Evolutionary conservation across 306 rosid genomes (phyloP), one percentile per base, ranked within the genome.

Genomic region (Sphenostylis stenocarpa): DNA sequence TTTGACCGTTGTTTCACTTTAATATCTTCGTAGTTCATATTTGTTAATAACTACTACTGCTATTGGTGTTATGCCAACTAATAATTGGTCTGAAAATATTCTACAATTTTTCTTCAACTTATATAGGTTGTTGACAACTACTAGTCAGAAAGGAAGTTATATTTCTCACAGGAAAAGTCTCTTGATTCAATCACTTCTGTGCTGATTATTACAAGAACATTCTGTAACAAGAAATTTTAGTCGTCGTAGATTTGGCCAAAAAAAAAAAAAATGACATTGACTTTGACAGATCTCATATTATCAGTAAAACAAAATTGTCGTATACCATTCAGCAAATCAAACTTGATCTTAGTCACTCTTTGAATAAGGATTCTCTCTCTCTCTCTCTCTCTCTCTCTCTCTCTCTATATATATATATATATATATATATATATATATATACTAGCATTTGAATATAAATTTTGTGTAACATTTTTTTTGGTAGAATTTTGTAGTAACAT

Each of bases 41-140:
- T 67, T 23, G 43, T 20, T 16, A 47, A 56, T 14, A 58, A 57
- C 26, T 58, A 44, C 7, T 1, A 39, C 4, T 36, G 15, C 33
- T 31, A 41, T 66, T 70, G 48, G 33, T 31, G 29, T 5, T 10
- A 38, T 55, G 29, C 0, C 53, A 4, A 23, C 23, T 1, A 23
- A 23, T 56, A 51, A 66, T 45, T 20, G 52, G 20, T 68, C 23
- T 10, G 17, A 43, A 63, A 61, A 15, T 43, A 11, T 71, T 12
- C 6, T 34, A 17, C 14, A 7, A n/a, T 19, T n/a, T 58, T 70
- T 58, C 23, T 70, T 58, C 28, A 17, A 26, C 15, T 34, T 17
- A 62, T 34, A 28, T 64, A 29, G 74, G 83, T 72, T 72, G 79
- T 41, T 80, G 68, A 39, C 20, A 64, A 72, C 74, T 47, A 70